Conservation (phyloP, 2,329 filamentous ascomycete species). For the Alternaria tenuissima region DNA sequence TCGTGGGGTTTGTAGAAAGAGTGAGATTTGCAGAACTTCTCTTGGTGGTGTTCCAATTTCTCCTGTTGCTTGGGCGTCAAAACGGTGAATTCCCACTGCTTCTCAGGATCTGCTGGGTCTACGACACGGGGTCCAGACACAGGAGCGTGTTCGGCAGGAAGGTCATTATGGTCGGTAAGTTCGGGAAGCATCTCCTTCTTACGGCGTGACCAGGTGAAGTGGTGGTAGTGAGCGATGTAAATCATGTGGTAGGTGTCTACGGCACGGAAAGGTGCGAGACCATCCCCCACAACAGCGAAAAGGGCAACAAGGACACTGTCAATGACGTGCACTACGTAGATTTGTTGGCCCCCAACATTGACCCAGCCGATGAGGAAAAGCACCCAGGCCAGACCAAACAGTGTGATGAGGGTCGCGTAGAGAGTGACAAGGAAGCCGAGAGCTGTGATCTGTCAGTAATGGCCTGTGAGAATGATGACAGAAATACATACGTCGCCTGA, state of each 20-base stretch:
- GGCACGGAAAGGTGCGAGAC: conserved; percentile 73
- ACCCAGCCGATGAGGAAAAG: conserved; percentile 92
- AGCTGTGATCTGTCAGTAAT: conserved; percentile 54
- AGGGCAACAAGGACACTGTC: conserved; percentile 68
- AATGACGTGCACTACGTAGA: conserved; percentile 64
- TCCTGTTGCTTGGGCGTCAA: conserved; percentile 71
- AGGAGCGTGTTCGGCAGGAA: conserved; percentile 60
- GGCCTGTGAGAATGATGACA: background rate
- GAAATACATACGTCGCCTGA: conserved; percentile 68
- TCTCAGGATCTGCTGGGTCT: conserved; percentile 45
- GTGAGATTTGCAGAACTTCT: conserved; percentile 81
- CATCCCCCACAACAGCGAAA: conserved; percentile 70
- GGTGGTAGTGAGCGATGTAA: conserved; percentile 77
- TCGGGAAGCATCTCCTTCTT: conserved; percentile 68
- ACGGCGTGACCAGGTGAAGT: conserved; percentile 70
- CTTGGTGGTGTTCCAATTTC: conserved; percentile 77
- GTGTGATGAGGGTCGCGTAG: conserved; percentile 82
- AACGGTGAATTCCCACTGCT: conserved; percentile 64
- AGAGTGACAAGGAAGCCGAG: conserved; percentile 84
- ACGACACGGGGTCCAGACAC: conserved; percentile 53
- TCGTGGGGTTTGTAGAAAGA: conserved; percentile 92
- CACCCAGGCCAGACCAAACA: conserved; percentile 88
- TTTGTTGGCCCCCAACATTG: conserved; percentile 76
- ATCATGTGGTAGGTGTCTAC: conserved; percentile 90
- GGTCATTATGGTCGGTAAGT: conserved; percentile 73